phyloP scores from a whole-genome alignment of 148 eudicot species.

The Tetragonia tetragonoides region DNA sequence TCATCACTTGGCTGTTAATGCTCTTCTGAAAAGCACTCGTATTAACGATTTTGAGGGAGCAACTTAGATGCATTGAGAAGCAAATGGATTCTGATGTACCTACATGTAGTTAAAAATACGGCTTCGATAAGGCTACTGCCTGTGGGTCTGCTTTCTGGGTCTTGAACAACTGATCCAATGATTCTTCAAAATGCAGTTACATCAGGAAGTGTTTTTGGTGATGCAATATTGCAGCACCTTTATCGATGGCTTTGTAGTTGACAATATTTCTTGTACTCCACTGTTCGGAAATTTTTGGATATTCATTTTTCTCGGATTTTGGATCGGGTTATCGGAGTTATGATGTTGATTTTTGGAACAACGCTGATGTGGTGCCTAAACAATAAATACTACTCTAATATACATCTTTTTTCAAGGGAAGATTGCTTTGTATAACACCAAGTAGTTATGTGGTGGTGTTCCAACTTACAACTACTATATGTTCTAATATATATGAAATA shows the following conservation, averaged over 20 bases:
- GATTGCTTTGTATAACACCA: no score
- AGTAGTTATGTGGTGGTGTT: no score
- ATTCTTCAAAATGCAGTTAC: slow-evolving; percentile 83
- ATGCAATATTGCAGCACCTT: slow-evolving; percentile 87
- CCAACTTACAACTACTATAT: no score
- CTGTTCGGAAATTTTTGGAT: no score
- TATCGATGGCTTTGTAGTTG: slow-evolving; percentile 99
- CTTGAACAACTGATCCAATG: slow-evolving; percentile 83
- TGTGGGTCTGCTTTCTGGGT: slow-evolving; percentile 88
- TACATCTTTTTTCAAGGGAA: no score
- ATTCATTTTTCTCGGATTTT: no score
- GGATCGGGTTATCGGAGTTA: no score
- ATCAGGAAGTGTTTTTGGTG: slow-evolving; percentile 88
- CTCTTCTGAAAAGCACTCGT: slow-evolving; percentile 88
- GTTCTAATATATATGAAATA: no score
- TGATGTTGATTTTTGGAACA: no score
- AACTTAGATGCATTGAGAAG: slow-evolving; percentile 63
- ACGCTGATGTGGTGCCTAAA: no score
- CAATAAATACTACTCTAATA: no score
- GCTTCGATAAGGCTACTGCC: slow-evolving; percentile 71
- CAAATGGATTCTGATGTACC: slow-evolving; percentile 49
- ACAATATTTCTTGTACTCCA: no score
- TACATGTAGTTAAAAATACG: slow-evolving; percentile 48
- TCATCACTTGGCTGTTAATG: slow-evolving; percentile 89
- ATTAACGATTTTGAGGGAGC: slow-evolving; percentile 87